Conservation (phyloP, 2,329 filamentous ascomycete genomes). For the Onygena corvina region DNA sequence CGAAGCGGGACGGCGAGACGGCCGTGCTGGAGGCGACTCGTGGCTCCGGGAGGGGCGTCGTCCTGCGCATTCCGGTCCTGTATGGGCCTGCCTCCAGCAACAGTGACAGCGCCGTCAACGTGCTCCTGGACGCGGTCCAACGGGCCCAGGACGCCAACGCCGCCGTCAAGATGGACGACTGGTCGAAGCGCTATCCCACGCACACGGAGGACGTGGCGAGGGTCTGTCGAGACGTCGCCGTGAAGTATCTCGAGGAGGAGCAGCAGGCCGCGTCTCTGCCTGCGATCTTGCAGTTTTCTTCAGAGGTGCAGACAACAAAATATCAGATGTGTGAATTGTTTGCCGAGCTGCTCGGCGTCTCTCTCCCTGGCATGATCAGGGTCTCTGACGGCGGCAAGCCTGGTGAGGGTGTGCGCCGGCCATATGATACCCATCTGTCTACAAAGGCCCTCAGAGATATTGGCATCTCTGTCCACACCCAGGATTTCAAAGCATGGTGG, state of each 20-base stretch:
- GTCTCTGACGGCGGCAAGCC: conserved; percentile 60
- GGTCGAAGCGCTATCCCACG: conserved; percentile 72
- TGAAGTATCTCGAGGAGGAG: conserved; percentile 49
- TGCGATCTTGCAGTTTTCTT: conserved; percentile 67
- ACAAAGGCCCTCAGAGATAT: conserved; percentile 60
- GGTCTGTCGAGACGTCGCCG: conserved; percentile 62
- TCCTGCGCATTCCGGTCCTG: conserved; percentile 70
- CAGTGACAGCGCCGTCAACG: conserved; percentile 71
- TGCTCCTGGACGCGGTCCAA: conserved; percentile 63
- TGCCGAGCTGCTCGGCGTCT: conserved; percentile 65
- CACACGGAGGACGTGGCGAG: conserved; percentile 78
- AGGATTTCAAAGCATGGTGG: conserved; percentile 76
- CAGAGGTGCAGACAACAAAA: conserved; percentile 77
- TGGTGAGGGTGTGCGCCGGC: conserved; percentile 59
- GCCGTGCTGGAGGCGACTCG: conserved; percentile 54
- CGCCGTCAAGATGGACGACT: conserved; percentile 70
- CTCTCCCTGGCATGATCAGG: conserved; percentile 51
- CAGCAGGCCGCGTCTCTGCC: conserved; percentile 41
- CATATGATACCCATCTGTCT: conserved; percentile 79
- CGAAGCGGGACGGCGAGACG: conserved; percentile 58
- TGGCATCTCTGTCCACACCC: conserved; percentile 60
- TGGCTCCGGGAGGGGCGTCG: conserved; percentile 47
- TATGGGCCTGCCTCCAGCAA: conserved; percentile 64
- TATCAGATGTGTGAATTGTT: conserved; percentile 75
- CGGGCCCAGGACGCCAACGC: conserved; percentile 53